phyloP scores from a whole-genome alignment of 495 filamentous ascomycete species.

The Barbatosphaeria neglecta region DNA sequence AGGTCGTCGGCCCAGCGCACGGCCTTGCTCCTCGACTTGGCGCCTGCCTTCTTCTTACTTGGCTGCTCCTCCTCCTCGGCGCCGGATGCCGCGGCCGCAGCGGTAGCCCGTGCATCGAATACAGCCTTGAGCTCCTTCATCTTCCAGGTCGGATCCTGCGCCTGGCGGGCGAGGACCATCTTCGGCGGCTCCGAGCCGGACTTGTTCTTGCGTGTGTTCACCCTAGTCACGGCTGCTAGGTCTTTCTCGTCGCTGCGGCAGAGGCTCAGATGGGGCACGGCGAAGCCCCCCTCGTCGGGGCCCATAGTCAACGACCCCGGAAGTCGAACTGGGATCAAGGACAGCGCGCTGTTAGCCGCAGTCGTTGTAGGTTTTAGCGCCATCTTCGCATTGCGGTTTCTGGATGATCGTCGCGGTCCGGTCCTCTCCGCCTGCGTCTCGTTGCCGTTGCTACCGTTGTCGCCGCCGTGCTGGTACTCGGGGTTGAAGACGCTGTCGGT shows the following conservation, averaged over 20 bases:
- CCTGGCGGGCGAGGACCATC: slow-evolving; percentile 15
- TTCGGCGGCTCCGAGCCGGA: slow-evolving; percentile 19
- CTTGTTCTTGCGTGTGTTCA: slow-evolving; percentile 48
- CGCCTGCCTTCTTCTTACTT: not conserved
- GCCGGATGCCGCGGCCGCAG: not conserved
- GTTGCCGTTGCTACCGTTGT: no score
- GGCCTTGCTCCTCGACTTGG: slow-evolving; percentile 10
- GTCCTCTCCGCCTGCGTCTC: not conserved
- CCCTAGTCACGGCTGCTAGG: slow-evolving; percentile 30
- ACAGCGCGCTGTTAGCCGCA: slow-evolving; percentile 21
- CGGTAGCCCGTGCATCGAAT: slow-evolving; percentile 11
- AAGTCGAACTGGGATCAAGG: slow-evolving; percentile 17
- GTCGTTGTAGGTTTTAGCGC: slow-evolving; percentile 12
- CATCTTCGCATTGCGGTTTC: slow-evolving; percentile 13
- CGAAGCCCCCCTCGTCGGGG: slow-evolving; percentile 8
- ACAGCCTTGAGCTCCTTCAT: slow-evolving; percentile 19
- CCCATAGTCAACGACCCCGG: slow-evolving; percentile 11
- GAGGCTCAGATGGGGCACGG: slow-evolving; percentile 11
- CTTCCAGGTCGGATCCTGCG: slow-evolving; percentile 12
- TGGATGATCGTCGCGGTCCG: slow-evolving; percentile 16
- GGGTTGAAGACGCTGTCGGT: slow-evolving; percentile 1
- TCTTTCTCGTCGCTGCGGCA: slow-evolving; percentile 38
- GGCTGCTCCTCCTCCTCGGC: not conserved
- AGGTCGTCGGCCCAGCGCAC: slow-evolving; percentile 19
- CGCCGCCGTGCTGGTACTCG: not conserved